Evolutionary conservation across 148 eudicot genomes (phyloP).

Genomic region (Camellia japonica): DNA sequence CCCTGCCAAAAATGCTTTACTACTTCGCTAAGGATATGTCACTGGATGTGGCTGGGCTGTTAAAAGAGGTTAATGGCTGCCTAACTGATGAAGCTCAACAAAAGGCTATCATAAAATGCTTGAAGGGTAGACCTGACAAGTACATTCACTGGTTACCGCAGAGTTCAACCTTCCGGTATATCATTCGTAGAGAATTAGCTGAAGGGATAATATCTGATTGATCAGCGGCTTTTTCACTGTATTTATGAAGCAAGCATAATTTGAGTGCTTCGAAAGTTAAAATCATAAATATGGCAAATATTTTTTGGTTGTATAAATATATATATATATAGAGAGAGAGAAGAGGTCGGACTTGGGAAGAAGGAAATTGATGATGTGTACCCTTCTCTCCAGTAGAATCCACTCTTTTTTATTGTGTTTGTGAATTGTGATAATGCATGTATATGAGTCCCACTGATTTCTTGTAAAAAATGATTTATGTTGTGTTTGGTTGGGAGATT

Average conservation of each 20-base stretch:
- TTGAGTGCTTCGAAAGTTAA: neutral
- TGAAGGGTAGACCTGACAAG: slow-evolving; percentile 36
- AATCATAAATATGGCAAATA: neutral
- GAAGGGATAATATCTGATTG: slow-evolving; percentile 25
- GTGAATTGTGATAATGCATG: neutral
- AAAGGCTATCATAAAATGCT: slow-evolving; percentile 24
- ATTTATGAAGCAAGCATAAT: slow-evolving; percentile 1
- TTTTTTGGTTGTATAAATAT: neutral
- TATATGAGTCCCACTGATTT: no score
- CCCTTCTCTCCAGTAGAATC: neutral
- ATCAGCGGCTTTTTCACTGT: neutral
- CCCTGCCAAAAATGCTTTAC: slow-evolving; percentile 45
- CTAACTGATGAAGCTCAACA: slow-evolving; percentile 29
- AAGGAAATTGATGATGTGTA: neutral
- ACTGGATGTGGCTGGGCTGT: slow-evolving; percentile 29
- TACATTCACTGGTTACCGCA: slow-evolving; percentile 38
- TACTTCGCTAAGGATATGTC: slow-evolving; percentile 52
- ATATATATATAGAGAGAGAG: no score
- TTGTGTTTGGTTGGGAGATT: no score
- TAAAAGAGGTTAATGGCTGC: slow-evolving; percentile 34
- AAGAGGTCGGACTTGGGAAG: neutral
- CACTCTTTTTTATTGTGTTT: neutral
- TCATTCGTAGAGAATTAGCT: slow-evolving; percentile 36
- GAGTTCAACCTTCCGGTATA: slow-evolving; percentile 46
- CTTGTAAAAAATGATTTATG: neutral